Conservation (phyloP, 164 flowering plant genomes). For the Aristolochia fimbriata region DNA sequence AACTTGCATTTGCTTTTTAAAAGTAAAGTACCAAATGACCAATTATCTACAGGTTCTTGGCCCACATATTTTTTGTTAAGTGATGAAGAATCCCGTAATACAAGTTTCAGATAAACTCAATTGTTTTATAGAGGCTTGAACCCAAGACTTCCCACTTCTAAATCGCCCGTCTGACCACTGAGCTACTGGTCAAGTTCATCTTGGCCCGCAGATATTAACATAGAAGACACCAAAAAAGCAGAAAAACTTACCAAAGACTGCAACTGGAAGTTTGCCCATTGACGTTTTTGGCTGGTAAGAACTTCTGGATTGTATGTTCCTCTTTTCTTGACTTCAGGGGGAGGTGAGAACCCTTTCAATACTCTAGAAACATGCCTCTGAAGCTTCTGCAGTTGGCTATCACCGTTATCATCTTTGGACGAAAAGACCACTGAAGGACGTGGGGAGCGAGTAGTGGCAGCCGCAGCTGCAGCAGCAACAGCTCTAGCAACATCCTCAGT, state of each 20-base stretch:
- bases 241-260: constrained; percentile 63
- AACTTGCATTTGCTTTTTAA: no score
- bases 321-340: constrained; percentile 44
- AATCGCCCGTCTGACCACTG: no score
- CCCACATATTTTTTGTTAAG: no score
- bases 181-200: no score
- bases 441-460: constrained; percentile 49
- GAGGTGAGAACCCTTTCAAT: constrained; percentile 65
- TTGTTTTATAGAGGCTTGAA: no score
- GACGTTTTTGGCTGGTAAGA: constrained; percentile 90
- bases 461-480: constrained; percentile 71
- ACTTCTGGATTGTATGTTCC: constrained; percentile 83
- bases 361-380: constrained; percentile 61
- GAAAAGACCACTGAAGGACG: constrained; percentile 86
- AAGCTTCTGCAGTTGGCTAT: constrained; percentile 55
- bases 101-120: no score
- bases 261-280: constrained; percentile 93
- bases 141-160: no score
- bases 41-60: no score
- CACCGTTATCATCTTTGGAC: constrained; percentile 60
- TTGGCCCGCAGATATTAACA: not conserved
- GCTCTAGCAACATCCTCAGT: constrained; percentile 86
- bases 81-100: no score
- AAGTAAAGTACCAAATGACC: no score
- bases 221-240: not conserved